These are phyloP conservation scores for Collybia nuda DNA, from an alignment of 768 basidiomycete genomes.

Conservation along the genomic window DNA sequence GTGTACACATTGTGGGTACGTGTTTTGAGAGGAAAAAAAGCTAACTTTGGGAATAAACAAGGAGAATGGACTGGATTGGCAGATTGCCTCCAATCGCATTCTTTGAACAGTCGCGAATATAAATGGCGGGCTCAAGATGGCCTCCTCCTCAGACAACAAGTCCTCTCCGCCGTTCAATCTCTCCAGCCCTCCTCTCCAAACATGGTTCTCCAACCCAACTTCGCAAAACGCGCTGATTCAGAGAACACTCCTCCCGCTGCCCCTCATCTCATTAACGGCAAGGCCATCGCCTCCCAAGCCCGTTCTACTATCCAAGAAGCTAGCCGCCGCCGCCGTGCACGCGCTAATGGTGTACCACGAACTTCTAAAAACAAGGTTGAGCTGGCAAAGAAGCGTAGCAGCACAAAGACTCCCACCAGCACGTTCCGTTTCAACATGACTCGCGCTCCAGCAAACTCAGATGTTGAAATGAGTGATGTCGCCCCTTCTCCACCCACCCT, in stretches of 20 bases:
- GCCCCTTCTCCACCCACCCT: conserved; percentile 22
- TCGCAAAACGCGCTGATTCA: conserved; percentile 19
- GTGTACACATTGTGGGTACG: not conserved
- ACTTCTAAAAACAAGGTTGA: conserved; percentile 32
- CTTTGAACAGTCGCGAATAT: no score
- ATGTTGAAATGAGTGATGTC: conserved; percentile 33
- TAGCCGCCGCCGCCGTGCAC: conserved; percentile 39
- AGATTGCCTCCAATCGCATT: no score
- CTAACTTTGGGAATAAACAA: not conserved
- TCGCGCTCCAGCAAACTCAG: conserved; percentile 15
- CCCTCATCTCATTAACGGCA: conserved; percentile 15
- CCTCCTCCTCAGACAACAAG: not conserved
- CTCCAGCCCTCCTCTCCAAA: conserved; percentile 2
- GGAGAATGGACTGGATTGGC: conserved; percentile 4
- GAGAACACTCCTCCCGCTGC: conserved; percentile 37
- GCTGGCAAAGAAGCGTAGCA: conserved; percentile 36
- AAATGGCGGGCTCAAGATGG: no score
- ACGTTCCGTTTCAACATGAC: conserved; percentile 26
- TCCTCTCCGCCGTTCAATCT: not conserved
- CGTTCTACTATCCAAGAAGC: conserved; percentile 21
- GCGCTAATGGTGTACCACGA: conserved; percentile 23
- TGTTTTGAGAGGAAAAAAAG: not conserved
- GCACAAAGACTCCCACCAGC: conserved; percentile 18
- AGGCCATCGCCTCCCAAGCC: conserved; percentile 17
- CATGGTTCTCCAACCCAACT: conserved; percentile 27